phyloP scores from a whole-genome alignment of 805 yeast genomes.

The Hanseniaspora singularis region DNA sequence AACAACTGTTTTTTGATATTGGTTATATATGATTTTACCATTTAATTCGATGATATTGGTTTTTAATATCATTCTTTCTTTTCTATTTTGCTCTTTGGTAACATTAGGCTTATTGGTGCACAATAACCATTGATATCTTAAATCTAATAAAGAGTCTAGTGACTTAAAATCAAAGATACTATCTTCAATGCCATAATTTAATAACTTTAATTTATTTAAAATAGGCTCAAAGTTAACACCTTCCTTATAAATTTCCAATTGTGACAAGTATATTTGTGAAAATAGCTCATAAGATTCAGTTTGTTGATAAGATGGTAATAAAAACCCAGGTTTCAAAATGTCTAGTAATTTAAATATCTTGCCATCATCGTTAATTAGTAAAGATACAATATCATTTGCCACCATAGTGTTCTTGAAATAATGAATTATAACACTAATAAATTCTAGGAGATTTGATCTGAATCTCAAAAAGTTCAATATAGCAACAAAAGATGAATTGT shows the following conservation, averaged over 20 bases:
- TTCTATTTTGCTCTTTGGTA: conserved; percentile 18
- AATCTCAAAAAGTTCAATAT: conserved; percentile 49
- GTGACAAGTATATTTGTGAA: conserved; percentile 8
- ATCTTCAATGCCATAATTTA: conserved; percentile 12
- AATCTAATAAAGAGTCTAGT: conserved; percentile 29
- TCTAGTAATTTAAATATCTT: conserved; percentile 10
- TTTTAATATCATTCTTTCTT: conserved; percentile 24
- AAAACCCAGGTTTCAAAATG: conserved; percentile 1
- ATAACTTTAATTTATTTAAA: background rate
- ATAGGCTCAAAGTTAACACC: conserved; percentile 7
- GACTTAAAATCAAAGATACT: conserved; percentile 35
- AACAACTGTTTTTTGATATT: conserved; percentile 47
- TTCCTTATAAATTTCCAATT: conserved; percentile 6
- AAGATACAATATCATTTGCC: background rate
- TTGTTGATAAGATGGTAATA: background rate
- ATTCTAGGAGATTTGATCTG: conserved; percentile 50
- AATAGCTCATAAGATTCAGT: conserved; percentile 5
- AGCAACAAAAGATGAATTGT: conserved; percentile 34
- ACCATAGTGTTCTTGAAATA: conserved; percentile 32
- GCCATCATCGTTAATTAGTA: background rate
- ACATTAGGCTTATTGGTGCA: conserved; percentile 4
- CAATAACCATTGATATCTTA: conserved; percentile 20
- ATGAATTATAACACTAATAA: conserved; percentile 64
- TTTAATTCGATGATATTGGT: conserved; percentile 35
- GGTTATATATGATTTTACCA: conserved; percentile 37